Conservation (phyloP, 345 rosid species). For the Aquilaria yunnanensis region DNA sequence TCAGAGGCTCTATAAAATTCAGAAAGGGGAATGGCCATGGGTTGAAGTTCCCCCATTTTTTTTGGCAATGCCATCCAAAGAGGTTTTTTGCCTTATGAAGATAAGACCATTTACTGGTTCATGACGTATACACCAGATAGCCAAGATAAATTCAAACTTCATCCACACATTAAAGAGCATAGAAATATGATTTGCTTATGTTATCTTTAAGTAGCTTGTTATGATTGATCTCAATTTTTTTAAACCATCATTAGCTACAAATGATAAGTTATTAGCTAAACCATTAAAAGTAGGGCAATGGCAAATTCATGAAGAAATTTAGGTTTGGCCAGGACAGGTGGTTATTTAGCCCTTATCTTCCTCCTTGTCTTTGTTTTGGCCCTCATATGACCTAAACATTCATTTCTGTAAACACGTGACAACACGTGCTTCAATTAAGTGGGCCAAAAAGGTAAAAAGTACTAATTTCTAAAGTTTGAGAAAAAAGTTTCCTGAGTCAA, state of each 20-base stretch:
- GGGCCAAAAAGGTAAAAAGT: too few species aligned
- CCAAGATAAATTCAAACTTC: conserved; percentile 16
- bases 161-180: too few species aligned
- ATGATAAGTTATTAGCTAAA: conserved; percentile 18
- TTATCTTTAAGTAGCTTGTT: background rate
- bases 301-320: conserved; percentile 18
- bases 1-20: conserved; percentile 40
- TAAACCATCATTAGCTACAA: conserved; percentile 2
- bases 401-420: too few species aligned
- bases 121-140: conserved; percentile 24
- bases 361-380: too few species aligned
- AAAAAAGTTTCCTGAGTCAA: too few species aligned
- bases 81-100: conserved; percentile 35
- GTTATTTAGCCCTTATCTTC: too few species aligned
- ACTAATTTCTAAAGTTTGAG: too few species aligned
- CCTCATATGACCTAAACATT: too few species aligned
- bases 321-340: conserved; percentile 28
- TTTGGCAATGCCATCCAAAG: conserved; percentile 27
- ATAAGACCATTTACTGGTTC: conserved; percentile 24
- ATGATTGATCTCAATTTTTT: background rate
- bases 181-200: too few species aligned
- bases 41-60: conserved; percentile 12
- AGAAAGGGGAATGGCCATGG: conserved; percentile 28
- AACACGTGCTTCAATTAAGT: too few species aligned
- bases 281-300: conserved; percentile 32